These are phyloP conservation scores for Strobilomyces dryophilus DNA, from an alignment of 768 basidiomycete genomes.

Conservation along the genomic window DNA sequence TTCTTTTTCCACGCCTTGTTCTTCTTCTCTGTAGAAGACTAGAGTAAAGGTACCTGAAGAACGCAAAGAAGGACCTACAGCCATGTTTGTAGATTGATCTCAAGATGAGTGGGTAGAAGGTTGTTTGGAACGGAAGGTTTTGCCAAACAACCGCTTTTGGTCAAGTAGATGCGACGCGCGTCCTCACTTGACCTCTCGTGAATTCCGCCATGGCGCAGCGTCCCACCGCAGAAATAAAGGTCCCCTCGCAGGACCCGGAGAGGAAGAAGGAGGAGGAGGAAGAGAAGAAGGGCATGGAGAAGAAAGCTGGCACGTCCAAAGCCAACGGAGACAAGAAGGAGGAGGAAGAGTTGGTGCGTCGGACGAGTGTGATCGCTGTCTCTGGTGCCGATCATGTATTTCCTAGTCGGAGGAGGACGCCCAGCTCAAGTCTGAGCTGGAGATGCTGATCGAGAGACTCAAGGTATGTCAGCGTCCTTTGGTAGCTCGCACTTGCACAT, in stretches of 20 bases:
- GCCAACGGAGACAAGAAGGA: conserved; percentile 48
- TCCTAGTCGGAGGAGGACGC: conserved; percentile 90
- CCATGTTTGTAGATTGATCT: not conserved
- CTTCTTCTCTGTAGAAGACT: conserved; percentile 16
- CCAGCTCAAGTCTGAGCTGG: conserved; percentile 89
- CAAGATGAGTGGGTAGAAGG: not conserved
- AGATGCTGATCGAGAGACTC: conserved; percentile 93
- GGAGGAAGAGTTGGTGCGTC: conserved; percentile 75
- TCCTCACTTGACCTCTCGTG: conserved; percentile 17
- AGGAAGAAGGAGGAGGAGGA: conserved; percentile 53
- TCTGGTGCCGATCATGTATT: conserved; percentile 5
- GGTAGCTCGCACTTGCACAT: conserved; percentile 7
- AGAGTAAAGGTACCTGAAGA: not conserved
- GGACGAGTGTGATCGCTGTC: conserved; percentile 10
- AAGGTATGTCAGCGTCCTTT: conserved; percentile 51
- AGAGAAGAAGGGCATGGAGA: conserved; percentile 37
- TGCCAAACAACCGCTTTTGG: conserved; percentile 32
- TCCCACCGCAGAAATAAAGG: conserved; percentile 55
- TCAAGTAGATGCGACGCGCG: conserved; percentile 25
- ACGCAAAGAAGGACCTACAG: not conserved
- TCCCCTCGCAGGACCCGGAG: conserved; percentile 71
- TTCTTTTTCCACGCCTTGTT: conserved; percentile 13
- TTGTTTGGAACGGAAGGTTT: conserved; percentile 32
- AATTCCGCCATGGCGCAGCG: conserved; percentile 51
- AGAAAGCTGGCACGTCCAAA: conserved; percentile 56